Base-by-base conservation (phyloP, 2,329 filamentous ascomycete genomes). In the Fusarium sulawesiense region DNA sequence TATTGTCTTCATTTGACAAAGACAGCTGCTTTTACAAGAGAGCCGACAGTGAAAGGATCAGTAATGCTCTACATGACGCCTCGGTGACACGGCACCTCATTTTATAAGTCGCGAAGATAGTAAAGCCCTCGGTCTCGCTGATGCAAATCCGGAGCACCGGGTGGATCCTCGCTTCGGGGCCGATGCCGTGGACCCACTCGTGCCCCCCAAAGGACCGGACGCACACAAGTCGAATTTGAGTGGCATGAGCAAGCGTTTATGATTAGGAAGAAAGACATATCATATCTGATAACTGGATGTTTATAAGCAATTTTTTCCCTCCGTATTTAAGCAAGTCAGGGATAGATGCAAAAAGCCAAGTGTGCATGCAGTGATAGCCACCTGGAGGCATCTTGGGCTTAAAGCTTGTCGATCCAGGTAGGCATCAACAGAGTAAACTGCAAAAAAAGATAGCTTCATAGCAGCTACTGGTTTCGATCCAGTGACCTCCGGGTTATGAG, bases 391-490 rank as follows among this genome's bases (percentile, higher is more conserved):
- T n/a, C 34, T n/a, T 37, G 16, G 9, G 34, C 34, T 11, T 10
- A 10, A n/a, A 9, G 16, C 32, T 18, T 11, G 11, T 37, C 32
- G 32, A 18, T 10, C 1, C 10, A 37, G 34, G 34, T 37, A 37
- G 34, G 9, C 18, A 37, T 1, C 34, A 37, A 37, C 34, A 10
- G 34, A 18, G 10, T 5, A 37, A 37, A 37, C 34, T 37, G 34
- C 34, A 44, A 48, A 64, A 63, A 64, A 45, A 16, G 2, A 40
- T 6, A 37, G 48, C 59, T 64, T 64, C 48, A 29, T 64, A 64
- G 60, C 60, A 64, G 60, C 60, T 64, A 64, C 46, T 55, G 49
- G 60, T 64, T 64, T 64, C 60, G 60, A 64, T 64, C 60, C 59
- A 55, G 46, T 57, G 60, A 57, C 60, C 60, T 64, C 60, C 60